These are phyloP conservation scores for Coemansia sp. DNA, from an alignment of 192 early-diverging fungal species.

Conservation along the genomic window DNA sequence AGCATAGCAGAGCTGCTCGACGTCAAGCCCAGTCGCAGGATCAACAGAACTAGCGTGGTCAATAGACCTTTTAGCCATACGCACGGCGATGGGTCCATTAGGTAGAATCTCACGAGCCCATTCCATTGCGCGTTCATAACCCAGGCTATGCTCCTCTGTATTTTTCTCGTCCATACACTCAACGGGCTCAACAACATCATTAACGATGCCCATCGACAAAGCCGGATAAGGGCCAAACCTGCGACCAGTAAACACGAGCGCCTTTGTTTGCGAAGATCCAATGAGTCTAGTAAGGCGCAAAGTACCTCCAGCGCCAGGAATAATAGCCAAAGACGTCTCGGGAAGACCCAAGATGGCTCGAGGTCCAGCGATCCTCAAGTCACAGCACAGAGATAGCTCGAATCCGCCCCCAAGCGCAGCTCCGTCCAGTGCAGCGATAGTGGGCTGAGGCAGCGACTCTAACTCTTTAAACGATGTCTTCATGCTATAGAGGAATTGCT, in stretches of 20 bases:
- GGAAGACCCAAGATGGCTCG: constrained; percentile 84
- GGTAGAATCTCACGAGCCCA: constrained; percentile 80
- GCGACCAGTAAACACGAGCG: constrained; percentile 88
- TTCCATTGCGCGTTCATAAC: constrained; percentile 73
- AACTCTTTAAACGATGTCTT: constrained; percentile 79
- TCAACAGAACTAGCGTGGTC: constrained; percentile 81
- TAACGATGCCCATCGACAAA: constrained; percentile 75
- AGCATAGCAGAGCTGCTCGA: constrained; percentile 95
- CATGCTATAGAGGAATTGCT: constrained; percentile 80
- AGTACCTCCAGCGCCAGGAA: constrained; percentile 97
- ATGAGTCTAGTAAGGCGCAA: constrained; percentile 89
- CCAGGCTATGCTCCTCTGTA: constrained; percentile 33
- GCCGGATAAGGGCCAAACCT: constrained; percentile 70
- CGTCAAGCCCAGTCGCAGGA: constrained; percentile 80
- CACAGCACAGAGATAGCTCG: constrained; percentile 88
- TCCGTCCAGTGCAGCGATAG: constrained; percentile 93
- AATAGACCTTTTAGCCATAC: constrained; percentile 91
- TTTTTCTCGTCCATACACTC: constrained; percentile 18
- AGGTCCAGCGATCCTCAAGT: constrained; percentile 84
- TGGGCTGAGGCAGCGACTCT: constrained; percentile 88
- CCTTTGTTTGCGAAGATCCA: constrained; percentile 86
- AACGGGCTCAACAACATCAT: constrained; percentile 48
- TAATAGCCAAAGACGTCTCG: constrained; percentile 93
- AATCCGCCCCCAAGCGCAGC: constrained; percentile 92
- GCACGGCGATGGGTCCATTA: constrained; percentile 81